Percentiles rank a stretch among this genome's conserved stretches.
Conservation (phyloP, 176 grass and related monocot species). For the Oryza australiensis region DNA sequence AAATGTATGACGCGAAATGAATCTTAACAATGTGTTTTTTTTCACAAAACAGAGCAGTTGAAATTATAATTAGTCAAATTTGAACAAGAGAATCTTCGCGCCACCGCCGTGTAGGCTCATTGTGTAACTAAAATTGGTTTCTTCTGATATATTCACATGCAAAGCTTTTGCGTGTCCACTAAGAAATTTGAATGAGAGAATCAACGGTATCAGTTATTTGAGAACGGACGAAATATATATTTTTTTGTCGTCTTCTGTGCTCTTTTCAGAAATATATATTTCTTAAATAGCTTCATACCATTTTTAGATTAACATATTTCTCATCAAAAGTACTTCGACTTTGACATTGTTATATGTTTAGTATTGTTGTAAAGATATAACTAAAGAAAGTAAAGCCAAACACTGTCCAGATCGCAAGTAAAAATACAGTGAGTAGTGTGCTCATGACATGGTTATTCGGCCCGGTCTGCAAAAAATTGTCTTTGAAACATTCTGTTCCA, state of each 20-base stretch:
- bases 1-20: background rate
- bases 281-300: background rate
- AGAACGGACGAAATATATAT: background rate
- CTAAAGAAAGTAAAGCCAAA: background rate
- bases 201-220: background rate
- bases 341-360: background rate
- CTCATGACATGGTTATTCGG: background rate
- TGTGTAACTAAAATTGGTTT: background rate
- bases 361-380: background rate
- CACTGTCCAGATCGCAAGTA: background rate
- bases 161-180: background rate
- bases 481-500: background rate
- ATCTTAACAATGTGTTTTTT: background rate
- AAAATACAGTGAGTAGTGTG: background rate
- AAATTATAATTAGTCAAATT: background rate
- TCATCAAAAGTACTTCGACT: background rate
- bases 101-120: background rate
- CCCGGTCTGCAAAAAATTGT: background rate
- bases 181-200: background rate
- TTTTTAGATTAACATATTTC: background rate
- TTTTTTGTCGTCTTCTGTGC: background rate
- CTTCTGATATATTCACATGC: background rate
- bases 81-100: background rate
- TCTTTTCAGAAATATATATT: background rate
- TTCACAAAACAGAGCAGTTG: background rate